phyloP scores from a whole-genome alignment of 2,329 filamentous ascomycete genomes.

The Aspergillus sp. region DNA sequence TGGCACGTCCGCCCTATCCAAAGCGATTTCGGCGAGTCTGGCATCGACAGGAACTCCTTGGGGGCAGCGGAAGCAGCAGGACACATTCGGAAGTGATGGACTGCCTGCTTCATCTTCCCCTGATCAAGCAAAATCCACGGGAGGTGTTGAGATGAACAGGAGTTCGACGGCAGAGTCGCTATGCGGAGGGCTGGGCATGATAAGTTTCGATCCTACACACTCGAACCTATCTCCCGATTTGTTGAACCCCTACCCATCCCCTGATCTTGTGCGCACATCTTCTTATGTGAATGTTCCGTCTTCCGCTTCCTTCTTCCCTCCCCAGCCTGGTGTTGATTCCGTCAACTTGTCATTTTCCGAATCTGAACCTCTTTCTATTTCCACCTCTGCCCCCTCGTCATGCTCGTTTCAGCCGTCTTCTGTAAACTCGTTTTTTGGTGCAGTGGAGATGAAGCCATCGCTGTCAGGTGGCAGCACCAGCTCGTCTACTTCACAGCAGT shows the following conservation, averaged over 20 bases:
- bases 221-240: constrained; percentile 25
- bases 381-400: constrained; percentile 21
- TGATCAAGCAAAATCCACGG: constrained; percentile 18
- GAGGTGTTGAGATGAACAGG: constrained; percentile 35
- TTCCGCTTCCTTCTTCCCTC: constrained; percentile 15
- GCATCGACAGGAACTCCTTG: constrained; percentile 16
- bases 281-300: constrained; percentile 22
- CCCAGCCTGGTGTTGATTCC: constrained; percentile 2
- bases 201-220: constrained; percentile 34
- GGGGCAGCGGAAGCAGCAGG: constrained; percentile 15
- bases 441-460: constrained; percentile 43
- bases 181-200: constrained; percentile 35
- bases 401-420: constrained; percentile 24
- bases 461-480: constrained; percentile 39
- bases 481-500: constrained; percentile 36
- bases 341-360: neutral
- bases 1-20: constrained; percentile 14
- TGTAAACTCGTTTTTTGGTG: constrained; percentile 29
- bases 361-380: constrained; percentile 21
- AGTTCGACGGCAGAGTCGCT: constrained; percentile 38
- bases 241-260: constrained; percentile 19
- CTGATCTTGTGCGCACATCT: constrained; percentile 19
- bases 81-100: constrained; percentile 11
- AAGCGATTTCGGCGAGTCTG: constrained; percentile 16
- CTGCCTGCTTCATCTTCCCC: constrained; percentile 14